These are phyloP conservation scores for Hirsutella minnesotensis DNA, from an alignment of 2,329 filamentous ascomycete species.

Conservation along the genomic window DNA sequence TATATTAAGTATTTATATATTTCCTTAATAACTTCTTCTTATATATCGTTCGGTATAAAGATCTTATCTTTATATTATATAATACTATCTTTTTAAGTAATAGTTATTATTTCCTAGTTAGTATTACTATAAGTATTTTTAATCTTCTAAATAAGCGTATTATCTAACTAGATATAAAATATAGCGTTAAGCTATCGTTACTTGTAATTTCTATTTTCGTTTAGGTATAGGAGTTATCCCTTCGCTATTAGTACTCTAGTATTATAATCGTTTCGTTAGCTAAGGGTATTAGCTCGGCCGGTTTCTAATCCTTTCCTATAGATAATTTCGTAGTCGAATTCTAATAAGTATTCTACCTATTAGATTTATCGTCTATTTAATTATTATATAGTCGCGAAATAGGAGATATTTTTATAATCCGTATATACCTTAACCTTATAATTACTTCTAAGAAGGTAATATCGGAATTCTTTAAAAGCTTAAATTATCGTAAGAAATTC, in stretches of 20 bases:
- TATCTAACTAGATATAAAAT: background rate
- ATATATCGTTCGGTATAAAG: background rate
- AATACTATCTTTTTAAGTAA: background rate
- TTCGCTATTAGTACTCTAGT: background rate
- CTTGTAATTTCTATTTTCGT: background rate
- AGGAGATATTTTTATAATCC: constrained; percentile 11
- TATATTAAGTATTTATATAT: background rate
- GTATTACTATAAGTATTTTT: background rate
- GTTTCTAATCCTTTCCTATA: background rate
- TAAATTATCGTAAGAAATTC: constrained; percentile 13
- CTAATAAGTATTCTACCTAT: background rate
- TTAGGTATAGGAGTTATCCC: background rate
- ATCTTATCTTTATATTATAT: background rate
- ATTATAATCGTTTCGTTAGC: background rate
- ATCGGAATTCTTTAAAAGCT: constrained; percentile 12
- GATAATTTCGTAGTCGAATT: constrained; percentile 1
- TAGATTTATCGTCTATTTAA: constrained; percentile 1
- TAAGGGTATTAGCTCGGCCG: background rate
- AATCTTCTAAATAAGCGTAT: background rate
- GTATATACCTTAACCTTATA: constrained; percentile 9
- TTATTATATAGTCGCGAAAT: background rate
- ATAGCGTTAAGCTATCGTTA: background rate
- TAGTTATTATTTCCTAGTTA: background rate
- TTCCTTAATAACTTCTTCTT: background rate
- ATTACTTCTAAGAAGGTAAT: constrained; percentile 8